Evolutionary conservation across 441 rosid species (phyloP).

Genomic region (Corymbia calophylla): DNA sequence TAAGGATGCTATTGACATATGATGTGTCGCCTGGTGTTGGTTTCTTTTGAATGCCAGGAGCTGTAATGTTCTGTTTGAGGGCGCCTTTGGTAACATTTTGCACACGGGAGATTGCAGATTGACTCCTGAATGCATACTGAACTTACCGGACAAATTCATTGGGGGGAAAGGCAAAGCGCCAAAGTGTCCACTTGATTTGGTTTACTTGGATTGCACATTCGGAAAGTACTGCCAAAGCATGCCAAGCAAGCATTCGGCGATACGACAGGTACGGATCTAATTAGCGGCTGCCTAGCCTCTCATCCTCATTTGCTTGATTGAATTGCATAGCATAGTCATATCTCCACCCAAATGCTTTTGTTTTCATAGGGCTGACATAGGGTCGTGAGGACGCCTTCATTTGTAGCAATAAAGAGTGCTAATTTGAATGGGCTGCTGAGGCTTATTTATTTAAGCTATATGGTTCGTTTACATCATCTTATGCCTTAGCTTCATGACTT

Average conservation of each 20-base stretch:
- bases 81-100: slow-evolving; percentile 70
- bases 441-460: neutral
- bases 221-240: slow-evolving; percentile 50
- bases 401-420: neutral
- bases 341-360: neutral
- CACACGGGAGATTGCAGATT: slow-evolving; percentile 96
- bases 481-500: neutral
- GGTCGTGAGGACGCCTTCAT: neutral
- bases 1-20: slow-evolving; percentile 14
- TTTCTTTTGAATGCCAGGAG: slow-evolving; percentile 52
- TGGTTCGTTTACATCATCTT: neutral
- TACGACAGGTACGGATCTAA: slow-evolving; percentile 42
- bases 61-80: slow-evolving; percentile 92
- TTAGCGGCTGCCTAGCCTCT: neutral
- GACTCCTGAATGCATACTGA: slow-evolving; percentile 49
- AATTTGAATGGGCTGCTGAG: neutral
- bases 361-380: neutral
- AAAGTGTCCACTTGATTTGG: slow-evolving; percentile 46
- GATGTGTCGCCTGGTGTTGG: slow-evolving; percentile 13
- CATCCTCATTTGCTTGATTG: neutral
- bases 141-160: slow-evolving; percentile 46
- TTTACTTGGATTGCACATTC: slow-evolving; percentile 85
- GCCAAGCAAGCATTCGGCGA: slow-evolving; percentile 69
- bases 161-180: slow-evolving; percentile 40
- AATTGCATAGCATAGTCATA: neutral